phyloP scores from a whole-genome alignment of 2,329 filamentous ascomycete species.

The Aspergillus bombycis region DNA sequence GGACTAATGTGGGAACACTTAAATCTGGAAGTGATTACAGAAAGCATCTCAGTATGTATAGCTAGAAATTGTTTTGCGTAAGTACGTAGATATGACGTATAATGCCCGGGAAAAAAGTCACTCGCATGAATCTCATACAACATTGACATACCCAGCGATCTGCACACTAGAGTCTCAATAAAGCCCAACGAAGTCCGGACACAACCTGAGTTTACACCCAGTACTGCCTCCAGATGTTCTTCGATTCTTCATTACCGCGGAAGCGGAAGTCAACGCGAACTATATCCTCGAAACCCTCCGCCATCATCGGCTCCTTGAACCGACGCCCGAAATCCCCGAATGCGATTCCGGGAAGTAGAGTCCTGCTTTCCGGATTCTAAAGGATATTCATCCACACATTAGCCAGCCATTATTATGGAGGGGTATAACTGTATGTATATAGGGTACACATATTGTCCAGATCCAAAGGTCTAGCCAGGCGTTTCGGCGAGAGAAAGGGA shows the following conservation, averaged over 20 bases:
- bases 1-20: constrained; percentile 9
- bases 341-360: constrained; percentile 74
- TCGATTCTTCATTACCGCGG: constrained; percentile 68
- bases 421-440: background rate
- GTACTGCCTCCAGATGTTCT: constrained; percentile 72
- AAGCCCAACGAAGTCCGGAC: background rate
- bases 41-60: background rate
- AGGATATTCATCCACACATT: background rate
- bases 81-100: background rate
- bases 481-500: background rate
- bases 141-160: background rate
- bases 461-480: background rate
- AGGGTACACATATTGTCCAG: background rate
- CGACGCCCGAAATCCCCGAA: constrained; percentile 75
- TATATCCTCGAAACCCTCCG: constrained; percentile 86
- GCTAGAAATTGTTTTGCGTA: background rate
- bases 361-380: constrained; percentile 77
- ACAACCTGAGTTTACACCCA: constrained; percentile 69
- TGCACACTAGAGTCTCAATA: background rate
- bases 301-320: constrained; percentile 70
- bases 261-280: constrained; percentile 75
- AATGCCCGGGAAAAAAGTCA: background rate
- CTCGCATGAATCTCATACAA: background rate
- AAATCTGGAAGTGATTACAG: background rate
- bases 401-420: background rate